Evolutionary conservation across 2,329 filamentous ascomycete species (phyloP), one percentile per base, ranked within the genome.

Genomic region (Tolypocladium amazonense): DNA sequence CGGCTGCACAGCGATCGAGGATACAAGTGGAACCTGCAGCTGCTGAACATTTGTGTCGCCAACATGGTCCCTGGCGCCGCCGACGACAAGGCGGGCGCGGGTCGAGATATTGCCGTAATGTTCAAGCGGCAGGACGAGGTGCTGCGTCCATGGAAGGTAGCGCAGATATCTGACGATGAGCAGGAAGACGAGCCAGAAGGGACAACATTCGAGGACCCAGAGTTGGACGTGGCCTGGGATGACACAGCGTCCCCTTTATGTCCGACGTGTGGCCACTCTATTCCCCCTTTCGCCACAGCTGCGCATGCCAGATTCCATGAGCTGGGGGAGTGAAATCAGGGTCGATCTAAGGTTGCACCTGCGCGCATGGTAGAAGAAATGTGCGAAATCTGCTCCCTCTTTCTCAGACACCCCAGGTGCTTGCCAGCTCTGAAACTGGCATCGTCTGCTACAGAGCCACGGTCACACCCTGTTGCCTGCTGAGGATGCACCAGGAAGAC

Each of bases 21-120:
- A 9, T 82, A 81, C 61, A 77, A 79, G 11, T 96, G 90, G 88
- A 89, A 93, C 65, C 73, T 97, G 23, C 89, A 88, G 64, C 76
- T 97, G 57, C 78, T 97, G 61, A 97, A 97, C 64, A 77, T 97
- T 27, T 92, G 90, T 54, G 92, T 90, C 9, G 88, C 89, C 18
- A 96, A 96, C 69, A 93, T 97, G 87, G 81, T 81, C 1, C 77
- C 81, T 47, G 78, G 76, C 20, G 84, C 82, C 5, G 76, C 76
- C 18, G 78, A 81, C 43, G 71, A 73, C 45, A 75, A 79, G 60
- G 74, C 76, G 12, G 82, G 81, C 37, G 77, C 75, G n/a, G 90
- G 89, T 1, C 80, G 88, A 63, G 87, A 96, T 67, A 96, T 97
- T 65, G 81, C 82, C 1, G 82, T 79, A 67, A 95, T 97, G 91